A percentile compares a stretch with the other conserved stretches of the same genome.
phyloP scores from a whole-genome alignment of 176 grass and related monocot genomes.

The Raddia distichophylla region DNA sequence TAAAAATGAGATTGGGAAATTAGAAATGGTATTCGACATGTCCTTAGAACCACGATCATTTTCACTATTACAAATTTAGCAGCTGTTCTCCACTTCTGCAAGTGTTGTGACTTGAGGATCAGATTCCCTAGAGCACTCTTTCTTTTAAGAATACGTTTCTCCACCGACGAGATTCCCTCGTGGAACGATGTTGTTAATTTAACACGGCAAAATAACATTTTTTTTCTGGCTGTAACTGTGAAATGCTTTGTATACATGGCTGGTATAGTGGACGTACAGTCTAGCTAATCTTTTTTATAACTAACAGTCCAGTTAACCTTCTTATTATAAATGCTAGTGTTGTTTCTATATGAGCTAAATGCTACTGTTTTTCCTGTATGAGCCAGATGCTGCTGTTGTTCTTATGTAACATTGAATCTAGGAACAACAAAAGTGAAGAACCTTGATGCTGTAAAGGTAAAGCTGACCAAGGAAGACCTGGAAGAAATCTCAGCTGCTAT shows the following conservation, averaged over 20 bases:
- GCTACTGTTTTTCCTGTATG: not conserved
- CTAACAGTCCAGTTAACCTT: not conserved
- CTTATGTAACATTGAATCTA: constrained; percentile 40
- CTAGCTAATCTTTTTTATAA: not conserved
- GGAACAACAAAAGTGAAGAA: constrained; percentile 79
- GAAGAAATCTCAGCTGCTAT: constrained; percentile 53
- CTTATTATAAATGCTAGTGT: not conserved
- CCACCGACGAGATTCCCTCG: constrained; percentile 2
- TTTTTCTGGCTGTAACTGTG: constrained; percentile 9
- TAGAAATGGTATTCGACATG: too few relatives aligned
- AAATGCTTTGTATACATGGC: constrained; percentile 10
- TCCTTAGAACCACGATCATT: not conserved
- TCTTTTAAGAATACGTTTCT: constrained; percentile 41
- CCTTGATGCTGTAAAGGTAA: constrained; percentile 69
- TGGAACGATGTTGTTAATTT: constrained; percentile 10
- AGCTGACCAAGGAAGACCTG: constrained; percentile 65
- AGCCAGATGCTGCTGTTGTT: not conserved
- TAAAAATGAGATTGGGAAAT: too few relatives aligned
- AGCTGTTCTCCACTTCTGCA: not conserved
- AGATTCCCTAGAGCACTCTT: constrained; percentile 23
- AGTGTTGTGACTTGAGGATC: not conserved
- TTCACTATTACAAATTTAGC: not conserved
- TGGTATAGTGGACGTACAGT: not conserved
- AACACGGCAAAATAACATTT: not conserved
- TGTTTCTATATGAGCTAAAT: constrained; percentile 20